phyloP scores from a whole-genome alignment of 257 asterid genomes.

The Paulownia fortunei region DNA sequence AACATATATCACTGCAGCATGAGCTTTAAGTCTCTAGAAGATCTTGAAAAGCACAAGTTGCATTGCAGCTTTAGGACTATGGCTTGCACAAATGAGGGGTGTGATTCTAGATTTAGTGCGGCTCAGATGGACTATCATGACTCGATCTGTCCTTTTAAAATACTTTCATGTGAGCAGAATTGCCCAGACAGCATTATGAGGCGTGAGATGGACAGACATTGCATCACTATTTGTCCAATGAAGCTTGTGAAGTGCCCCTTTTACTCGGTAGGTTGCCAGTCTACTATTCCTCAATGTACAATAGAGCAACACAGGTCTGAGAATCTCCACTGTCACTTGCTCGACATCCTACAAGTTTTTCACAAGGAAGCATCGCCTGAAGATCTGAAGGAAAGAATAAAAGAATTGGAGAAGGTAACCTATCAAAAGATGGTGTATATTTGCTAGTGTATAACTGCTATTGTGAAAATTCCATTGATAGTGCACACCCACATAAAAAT shows the following conservation, averaged over 20 bases:
- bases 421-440: neutral
- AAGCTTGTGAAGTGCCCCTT: too few relatives aligned
- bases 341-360: conserved; percentile 22
- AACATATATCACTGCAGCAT: conserved; percentile 32
- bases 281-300: conserved; percentile 36
- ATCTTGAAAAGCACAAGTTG: conserved; percentile 28
- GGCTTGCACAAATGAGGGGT: too few relatives aligned
- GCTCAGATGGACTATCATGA: conserved; percentile 36
- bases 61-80: conserved; percentile 33
- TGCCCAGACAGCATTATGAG: conserved; percentile 32
- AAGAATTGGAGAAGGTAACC: conserved; percentile 35
- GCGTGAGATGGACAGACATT: conserved; percentile 41
- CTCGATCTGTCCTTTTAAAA: conserved; percentile 33
- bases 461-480: neutral
- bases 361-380: conserved; percentile 31
- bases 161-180: conserved; percentile 33
- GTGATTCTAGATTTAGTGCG: conserved; percentile 34
- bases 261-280: conserved; percentile 37
- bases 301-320: conserved; percentile 40
- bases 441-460: conserved; percentile 16
- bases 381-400: too few relatives aligned
- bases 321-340: conserved; percentile 22
- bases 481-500: neutral
- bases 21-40: conserved; percentile 29
- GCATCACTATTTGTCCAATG: conserved; percentile 40